Base-by-base conservation (phyloP, 2,329 filamentous ascomycete genomes). In the Calonectria crousiana region DNA sequence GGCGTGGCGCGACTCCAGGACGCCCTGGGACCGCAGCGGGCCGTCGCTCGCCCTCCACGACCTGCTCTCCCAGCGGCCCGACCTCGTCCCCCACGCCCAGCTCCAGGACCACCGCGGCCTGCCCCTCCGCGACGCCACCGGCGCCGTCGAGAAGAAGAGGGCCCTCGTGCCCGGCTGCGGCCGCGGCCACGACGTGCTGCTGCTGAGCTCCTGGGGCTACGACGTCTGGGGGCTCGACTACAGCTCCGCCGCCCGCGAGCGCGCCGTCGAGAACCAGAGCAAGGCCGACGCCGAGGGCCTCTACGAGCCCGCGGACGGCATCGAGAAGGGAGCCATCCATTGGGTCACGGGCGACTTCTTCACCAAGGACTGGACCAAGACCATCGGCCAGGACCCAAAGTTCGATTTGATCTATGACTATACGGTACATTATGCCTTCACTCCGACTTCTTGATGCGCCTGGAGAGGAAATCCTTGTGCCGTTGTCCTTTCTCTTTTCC, bases 81-180 rank as follows among this genome's bases (percentile, higher is more conserved):
- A 89, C 72, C 84, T 90, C 67, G 84, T 90, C 36, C 83, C 84
- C 1, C 79, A 78, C 58, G 70, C 84, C 34, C 79, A 86, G 83
- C 71, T 82, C 53, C 77, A 81, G 72, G 79, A 85, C 71, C 75
- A 78, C 69, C 78, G 82, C 53, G 83, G 83, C 36, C 78, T 80
- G 56, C 77, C 76, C 38, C 73, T 82, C 16, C 80, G 79, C 38
- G 75, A 80, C 41, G 67, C 75, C 32, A 47, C 73, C 44, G 79
- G 81, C 65, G 73, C 75, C 51, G 78, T 81, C 49, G 65, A 78
- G 62, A 81, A 80, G 62, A 77, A 78, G 44, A 82, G 79, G 44
- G 95, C 93, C 1, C 87, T 97, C 11, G 93, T 98, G 0, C 94
- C 95, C 0, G 95, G 95, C 6, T 98, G 95, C 84, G 95, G 95